Evolutionary conservation across 257 asterid genomes (phyloP), one percentile per base, ranked within the genome.

Genomic region (Primulina eburnea): DNA sequence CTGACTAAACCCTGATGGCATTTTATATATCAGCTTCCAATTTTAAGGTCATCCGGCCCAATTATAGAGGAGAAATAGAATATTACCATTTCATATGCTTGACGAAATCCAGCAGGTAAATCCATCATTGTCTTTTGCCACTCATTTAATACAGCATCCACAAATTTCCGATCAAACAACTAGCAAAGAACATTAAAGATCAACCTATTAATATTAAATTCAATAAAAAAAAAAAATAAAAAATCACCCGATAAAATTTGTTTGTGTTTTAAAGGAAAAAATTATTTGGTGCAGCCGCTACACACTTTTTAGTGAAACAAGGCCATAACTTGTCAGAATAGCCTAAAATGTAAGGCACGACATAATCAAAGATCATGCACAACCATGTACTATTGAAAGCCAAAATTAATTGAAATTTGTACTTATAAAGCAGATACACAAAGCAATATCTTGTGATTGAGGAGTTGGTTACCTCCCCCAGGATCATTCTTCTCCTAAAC

Each of bases 61-160:
- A 11, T 26, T 21, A 60, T 9, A 38, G 29, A 12, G 12, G 47
- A 64, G 26, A 4, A 59, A 43, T n/a, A 38, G 59, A 73, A 57
- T 28, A 69, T 78, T 85, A 94, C 99, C 99, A 94, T 87, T 83
- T 94, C 98, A 77, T 85, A 94, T 70, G 98, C 98, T 83, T 94
- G 99, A 62, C 99, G 89, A 18, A 94, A 79, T 72, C 99, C 99
- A 71, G 96, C 92, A 47, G 99, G 98, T 76, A 94, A 89, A 85
- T 94, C 99, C 89, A 89, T 87, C 81, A 91, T 83, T 52, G 99
- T 91, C 88, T 83, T 91, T 80, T 91, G 97, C 99, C 99, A 94
- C 88, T 94, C 99, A 75, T 84, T 85, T 80, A 94, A 70, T 33
- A 94, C 92, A 62, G 99, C 98, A 78, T 94, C 97, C 76, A 94